phyloP scores from a whole-genome alignment of 1,284 basidiomycete species.

The Ustilago cynodontis region DNA sequence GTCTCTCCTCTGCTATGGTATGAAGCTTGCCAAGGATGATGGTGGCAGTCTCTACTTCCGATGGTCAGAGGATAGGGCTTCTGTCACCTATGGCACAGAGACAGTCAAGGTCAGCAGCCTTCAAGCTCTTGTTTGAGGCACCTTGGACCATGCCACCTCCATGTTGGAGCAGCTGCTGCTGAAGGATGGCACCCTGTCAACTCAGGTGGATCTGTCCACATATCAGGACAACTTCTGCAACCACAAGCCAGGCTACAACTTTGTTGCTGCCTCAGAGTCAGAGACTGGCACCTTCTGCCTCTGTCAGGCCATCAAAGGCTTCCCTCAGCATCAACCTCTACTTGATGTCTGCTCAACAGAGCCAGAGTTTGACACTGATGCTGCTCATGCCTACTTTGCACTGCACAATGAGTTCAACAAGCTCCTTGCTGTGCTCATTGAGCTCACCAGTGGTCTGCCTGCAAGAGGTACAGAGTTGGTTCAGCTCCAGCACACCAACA shows the following conservation, averaged over 20 bases:
- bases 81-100: background rate
- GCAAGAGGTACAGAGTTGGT: conserved; percentile 9
- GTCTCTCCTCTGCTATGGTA: conserved; percentile 2
- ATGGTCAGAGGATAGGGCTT: background rate
- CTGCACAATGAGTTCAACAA: conserved; percentile 2
- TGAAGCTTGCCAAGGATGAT: background rate
- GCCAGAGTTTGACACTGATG: background rate
- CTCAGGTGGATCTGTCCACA: too few species aligned
- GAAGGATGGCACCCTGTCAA: background rate
- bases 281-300: too few species aligned
- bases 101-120: background rate
- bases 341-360: background rate
- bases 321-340: background rate
- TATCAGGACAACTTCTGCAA: background rate
- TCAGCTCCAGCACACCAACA: conserved; percentile 7
- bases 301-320: background rate
- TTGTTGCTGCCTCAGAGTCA: background rate
- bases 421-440: conserved; percentile 3
- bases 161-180: background rate
- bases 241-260: background rate
- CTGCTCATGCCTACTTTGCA: background rate
- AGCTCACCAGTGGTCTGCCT: background rate
- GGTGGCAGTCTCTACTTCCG: background rate
- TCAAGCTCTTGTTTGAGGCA: background rate
- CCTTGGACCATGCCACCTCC: background rate